Evolutionary conservation across 2,329 filamentous ascomycete species (phyloP).

Genomic region (Cordyceps farinosa): DNA sequence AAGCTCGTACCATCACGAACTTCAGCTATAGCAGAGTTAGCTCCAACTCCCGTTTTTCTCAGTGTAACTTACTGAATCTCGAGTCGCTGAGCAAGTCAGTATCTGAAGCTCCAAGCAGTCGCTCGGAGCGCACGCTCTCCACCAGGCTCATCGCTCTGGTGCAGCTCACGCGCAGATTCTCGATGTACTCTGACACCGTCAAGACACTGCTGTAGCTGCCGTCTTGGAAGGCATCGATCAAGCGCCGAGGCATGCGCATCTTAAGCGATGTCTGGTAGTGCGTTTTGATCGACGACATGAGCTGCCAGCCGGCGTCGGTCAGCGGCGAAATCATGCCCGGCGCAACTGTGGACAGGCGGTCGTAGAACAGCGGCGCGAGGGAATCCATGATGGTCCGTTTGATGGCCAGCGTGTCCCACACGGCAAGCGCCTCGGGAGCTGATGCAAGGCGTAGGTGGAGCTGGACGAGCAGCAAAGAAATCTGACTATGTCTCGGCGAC

Average conservation of each 20-base stretch:
- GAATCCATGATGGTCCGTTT: conserved; percentile 58
- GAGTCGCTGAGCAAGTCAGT: conserved; percentile 42
- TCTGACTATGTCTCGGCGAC: conserved; percentile 43
- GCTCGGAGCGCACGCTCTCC: conserved; percentile 46
- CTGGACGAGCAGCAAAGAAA: conserved; percentile 49
- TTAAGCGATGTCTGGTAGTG: conserved; percentile 47
- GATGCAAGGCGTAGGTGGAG: conserved; percentile 51
- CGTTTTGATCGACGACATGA: conserved; percentile 41
- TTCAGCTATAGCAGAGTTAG: conserved; percentile 33
- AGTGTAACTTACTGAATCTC: conserved; percentile 43
- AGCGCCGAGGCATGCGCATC: conserved; percentile 40
- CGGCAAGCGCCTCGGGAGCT: conserved; percentile 41
- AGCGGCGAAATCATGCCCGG: conserved; percentile 37
- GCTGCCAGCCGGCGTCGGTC: conserved; percentile 32
- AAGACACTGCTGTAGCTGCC: conserved; percentile 51
- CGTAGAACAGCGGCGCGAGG: conserved; percentile 51
- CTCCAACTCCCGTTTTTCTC: too few relatives aligned
- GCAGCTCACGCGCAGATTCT: conserved; percentile 45
- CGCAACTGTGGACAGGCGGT: conserved; percentile 51
- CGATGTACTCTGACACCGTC: conserved; percentile 43
- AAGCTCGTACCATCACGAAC: conserved; percentile 39
- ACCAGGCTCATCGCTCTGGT: conserved; percentile 50
- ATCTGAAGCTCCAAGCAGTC: conserved; percentile 39
- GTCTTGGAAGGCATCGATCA: conserved; percentile 46
- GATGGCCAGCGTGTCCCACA: conserved; percentile 51